phyloP scores from a whole-genome alignment of 495 filamentous ascomycete genomes.

The Xylaria sp. region DNA sequence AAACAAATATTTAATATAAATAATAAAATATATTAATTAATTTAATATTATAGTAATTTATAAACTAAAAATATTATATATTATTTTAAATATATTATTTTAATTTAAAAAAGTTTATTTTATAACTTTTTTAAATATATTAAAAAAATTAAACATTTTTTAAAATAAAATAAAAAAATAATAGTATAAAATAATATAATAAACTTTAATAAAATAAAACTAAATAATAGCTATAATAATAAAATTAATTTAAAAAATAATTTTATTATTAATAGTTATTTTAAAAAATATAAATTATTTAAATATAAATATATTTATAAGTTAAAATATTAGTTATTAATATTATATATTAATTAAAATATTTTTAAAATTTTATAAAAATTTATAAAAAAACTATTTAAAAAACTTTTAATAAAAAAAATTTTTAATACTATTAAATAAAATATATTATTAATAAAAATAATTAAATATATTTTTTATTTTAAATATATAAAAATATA shows the following conservation, averaged over 20 bases:
- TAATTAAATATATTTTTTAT: background rate
- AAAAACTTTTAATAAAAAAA: conserved; percentile 15
- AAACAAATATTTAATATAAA: conserved; percentile 27
- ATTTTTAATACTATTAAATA: conserved; percentile 22
- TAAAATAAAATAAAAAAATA: background rate
- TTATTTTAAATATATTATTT: conserved; percentile 9
- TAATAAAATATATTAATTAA: conserved; percentile 27
- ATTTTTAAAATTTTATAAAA: background rate
- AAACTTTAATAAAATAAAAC: background rate
- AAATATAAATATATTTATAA: conserved; percentile 18
- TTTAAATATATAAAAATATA: conserved; percentile 26
- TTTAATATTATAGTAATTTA: conserved; percentile 26
- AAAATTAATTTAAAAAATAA: background rate
- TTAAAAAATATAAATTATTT: background rate
- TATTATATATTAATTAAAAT: background rate
- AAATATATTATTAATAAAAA: conserved; percentile 16
- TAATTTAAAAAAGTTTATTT: background rate
- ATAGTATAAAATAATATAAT: too few species aligned
- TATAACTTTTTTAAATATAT: background rate
- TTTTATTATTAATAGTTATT: background rate
- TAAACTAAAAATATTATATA: background rate
- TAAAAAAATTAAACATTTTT: background rate
- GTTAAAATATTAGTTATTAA: background rate
- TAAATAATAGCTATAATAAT: background rate
- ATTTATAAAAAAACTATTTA: conserved; percentile 18